Conservation (phyloP, 306 rosid species). For the Rosa rugosa region DNA sequence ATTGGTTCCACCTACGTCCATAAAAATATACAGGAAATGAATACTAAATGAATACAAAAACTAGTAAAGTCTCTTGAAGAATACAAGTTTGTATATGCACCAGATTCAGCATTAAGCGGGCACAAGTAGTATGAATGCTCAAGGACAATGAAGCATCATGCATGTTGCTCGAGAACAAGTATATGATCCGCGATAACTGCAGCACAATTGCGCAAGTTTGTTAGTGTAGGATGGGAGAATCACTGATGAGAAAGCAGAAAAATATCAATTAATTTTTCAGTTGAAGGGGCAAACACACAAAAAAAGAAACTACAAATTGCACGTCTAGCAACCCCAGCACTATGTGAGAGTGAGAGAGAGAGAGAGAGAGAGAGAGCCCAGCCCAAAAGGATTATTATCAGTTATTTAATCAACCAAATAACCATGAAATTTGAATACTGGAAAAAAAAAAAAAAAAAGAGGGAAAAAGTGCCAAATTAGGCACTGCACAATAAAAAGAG, state of each 20-base stretch:
- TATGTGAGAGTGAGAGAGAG: neutral
- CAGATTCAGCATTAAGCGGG: conserved; percentile 98
- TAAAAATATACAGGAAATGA: conserved; percentile 27
- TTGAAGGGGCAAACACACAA: neutral
- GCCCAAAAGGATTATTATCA: neutral
- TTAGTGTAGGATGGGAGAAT: conserved; percentile 18
- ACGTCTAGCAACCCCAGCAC: neutral
- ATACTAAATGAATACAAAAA: conserved; percentile 17
- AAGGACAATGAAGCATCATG: conserved; percentile 94
- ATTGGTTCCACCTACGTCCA: conserved; percentile 92
- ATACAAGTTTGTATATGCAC: conserved; percentile 46
- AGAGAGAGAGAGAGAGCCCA: neutral
- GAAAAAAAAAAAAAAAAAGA: neutral
- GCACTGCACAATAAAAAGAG: neutral
- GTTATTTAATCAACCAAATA: neutral
- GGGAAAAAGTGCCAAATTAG: neutral
- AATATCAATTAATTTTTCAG: neutral
- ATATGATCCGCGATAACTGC: conserved; percentile 96
- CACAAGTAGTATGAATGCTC: conserved; percentile 98
- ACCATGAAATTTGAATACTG: neutral
- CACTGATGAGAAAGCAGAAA: neutral
- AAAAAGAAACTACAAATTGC: neutral
- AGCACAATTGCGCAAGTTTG: conserved; percentile 25
- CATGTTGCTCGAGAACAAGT: conserved; percentile 98
- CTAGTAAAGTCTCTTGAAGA: conserved; percentile 16